Evolutionary conservation across 1,284 basidiomycete genomes (phyloP).

Genomic region (Agaricales sp.): DNA sequence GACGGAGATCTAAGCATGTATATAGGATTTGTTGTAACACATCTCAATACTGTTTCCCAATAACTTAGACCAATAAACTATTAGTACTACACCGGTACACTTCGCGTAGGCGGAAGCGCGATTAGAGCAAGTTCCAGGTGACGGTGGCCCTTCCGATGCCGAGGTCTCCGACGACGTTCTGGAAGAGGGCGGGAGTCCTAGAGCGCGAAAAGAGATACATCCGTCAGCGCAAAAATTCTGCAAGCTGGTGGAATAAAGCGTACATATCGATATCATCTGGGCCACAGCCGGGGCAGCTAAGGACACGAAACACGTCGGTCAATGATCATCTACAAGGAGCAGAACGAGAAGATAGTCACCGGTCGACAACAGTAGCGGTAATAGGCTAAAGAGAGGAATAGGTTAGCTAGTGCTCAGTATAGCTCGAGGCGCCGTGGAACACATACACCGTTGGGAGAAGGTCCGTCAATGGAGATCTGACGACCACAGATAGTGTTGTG

Average conservation of each 20-base stretch:
- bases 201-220: background rate
- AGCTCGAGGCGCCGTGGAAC: background rate
- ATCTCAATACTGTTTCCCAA: too few species aligned
- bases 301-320: background rate
- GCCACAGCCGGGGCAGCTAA: background rate
- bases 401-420: background rate
- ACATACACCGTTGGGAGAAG: constrained; percentile 1
- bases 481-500: background rate
- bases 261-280: background rate
- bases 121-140: background rate
- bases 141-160: background rate
- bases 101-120: too few species aligned
- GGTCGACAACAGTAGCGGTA: background rate
- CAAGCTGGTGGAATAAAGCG: background rate
- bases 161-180: constrained; percentile 1
- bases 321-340: background rate
- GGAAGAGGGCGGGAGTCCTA: background rate
- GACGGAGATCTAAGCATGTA: too few species aligned
- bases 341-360: background rate
- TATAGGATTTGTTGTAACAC: too few species aligned
- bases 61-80: too few species aligned
- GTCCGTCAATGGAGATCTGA: constrained; percentile 1
- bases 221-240: background rate
- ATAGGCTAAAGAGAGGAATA: background rate
- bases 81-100: too few species aligned